Conservation (phyloP, 345 rosid genomes). For the Heritiera fomes region DNA sequence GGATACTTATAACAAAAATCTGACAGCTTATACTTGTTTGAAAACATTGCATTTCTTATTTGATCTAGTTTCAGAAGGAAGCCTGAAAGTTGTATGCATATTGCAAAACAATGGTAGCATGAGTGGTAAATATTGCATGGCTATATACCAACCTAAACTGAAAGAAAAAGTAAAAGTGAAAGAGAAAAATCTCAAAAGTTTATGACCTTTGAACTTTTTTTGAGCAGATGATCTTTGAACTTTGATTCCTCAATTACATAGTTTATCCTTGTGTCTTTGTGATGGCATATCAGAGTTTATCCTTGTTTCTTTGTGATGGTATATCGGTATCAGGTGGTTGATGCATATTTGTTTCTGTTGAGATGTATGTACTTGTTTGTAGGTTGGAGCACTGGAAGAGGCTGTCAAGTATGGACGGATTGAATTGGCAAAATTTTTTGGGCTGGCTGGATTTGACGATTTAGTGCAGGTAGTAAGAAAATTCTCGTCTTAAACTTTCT, state of each 20-base stretch:
- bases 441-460: constrained; percentile 48
- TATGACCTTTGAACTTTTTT: neutral
- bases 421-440: constrained; percentile 70
- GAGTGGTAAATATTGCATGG: neutral
- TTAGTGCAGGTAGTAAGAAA: constrained; percentile 61
- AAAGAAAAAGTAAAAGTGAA: neutral
- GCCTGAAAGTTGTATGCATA: neutral
- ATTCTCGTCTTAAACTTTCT: neutral
- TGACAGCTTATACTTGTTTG: neutral
- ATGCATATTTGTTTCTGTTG: neutral
- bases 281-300: neutral
- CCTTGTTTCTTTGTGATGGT: neutral
- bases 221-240: neutral
- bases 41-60: neutral
- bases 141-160: neutral
- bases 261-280: neutral
- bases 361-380: constrained; percentile 12
- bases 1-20: neutral
- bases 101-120: neutral
- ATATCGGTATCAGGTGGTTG: neutral
- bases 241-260: neutral
- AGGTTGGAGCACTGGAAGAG: constrained; percentile 81
- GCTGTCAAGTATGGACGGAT: constrained; percentile 79
- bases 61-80: neutral
- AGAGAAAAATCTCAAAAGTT: no score